Evolutionary conservation across 805 yeast genomes (phyloP).

Genomic region (Candida easanensis): DNA sequence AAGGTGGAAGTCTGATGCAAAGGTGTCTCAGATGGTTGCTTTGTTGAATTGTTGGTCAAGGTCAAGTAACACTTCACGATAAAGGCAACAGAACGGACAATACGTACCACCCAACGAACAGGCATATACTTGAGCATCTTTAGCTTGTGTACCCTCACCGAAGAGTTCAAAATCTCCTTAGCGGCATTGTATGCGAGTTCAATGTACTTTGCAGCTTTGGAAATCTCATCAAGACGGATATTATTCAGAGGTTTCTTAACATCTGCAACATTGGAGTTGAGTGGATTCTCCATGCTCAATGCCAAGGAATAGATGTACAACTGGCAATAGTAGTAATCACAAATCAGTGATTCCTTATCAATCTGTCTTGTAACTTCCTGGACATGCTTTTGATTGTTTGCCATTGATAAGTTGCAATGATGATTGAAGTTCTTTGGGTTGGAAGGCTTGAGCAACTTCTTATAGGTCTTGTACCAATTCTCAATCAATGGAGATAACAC

Average conservation of each 20-base stretch:
- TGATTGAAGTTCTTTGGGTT: constrained; percentile 37
- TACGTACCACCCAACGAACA: constrained; percentile 85
- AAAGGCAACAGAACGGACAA: constrained; percentile 86
- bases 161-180: constrained; percentile 68
- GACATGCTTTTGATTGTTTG: constrained; percentile 31
- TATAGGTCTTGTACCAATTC: constrained; percentile 71
- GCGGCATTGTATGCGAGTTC: constrained; percentile 84
- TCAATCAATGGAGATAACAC: constrained; percentile 75
- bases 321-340: constrained; percentile 83
- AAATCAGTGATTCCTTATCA: constrained; percentile 67
- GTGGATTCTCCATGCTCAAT: constrained; percentile 46
- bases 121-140: constrained; percentile 76
- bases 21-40: constrained; percentile 33
- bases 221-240: constrained; percentile 64
- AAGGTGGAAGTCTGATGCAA: constrained; percentile 46
- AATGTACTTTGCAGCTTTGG: constrained; percentile 72
- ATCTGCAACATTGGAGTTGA: constrained; percentile 15
- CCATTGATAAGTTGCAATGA: constrained; percentile 25
- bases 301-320: constrained; percentile 84
- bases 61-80: constrained; percentile 81
- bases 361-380: constrained; percentile 36
- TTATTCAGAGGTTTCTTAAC: constrained; percentile 25
- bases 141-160: constrained; percentile 64
- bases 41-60: constrained; percentile 35
- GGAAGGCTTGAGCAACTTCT: constrained; percentile 49